Conservation (phyloP, 2,329 filamentous ascomycete genomes). For the Chrysosporium queenslandicum region DNA sequence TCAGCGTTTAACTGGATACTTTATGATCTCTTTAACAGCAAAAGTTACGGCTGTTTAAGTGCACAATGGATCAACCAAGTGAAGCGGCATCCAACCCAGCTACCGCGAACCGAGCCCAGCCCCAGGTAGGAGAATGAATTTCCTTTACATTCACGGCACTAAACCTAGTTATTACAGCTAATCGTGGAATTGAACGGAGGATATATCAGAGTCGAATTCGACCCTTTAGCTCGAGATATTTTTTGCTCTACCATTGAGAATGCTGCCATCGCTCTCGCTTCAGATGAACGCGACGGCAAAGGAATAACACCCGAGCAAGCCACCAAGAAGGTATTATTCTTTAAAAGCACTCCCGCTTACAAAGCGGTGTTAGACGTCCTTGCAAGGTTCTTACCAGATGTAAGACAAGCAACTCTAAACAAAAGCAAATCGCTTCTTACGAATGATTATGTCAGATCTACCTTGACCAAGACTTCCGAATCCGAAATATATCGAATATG, state of each 20-base stretch:
- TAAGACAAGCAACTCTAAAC: background rate
- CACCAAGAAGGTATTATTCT: background rate
- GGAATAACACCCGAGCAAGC: background rate
- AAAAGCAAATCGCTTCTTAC: background rate
- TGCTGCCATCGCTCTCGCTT: background rate
- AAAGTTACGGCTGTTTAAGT: background rate
- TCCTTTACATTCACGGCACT: background rate
- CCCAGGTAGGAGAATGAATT: background rate
- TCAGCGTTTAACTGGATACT: too few species aligned
- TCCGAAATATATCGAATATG: background rate
- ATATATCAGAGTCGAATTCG: background rate
- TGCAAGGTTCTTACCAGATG: background rate
- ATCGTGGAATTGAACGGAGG: background rate
- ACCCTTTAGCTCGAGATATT: background rate
- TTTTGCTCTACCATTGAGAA: background rate
- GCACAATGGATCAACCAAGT: background rate
- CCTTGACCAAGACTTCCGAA: background rate
- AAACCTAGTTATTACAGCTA: background rate
- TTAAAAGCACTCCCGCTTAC: background rate
- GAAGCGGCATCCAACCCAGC: background rate
- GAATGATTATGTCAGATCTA: too few species aligned
- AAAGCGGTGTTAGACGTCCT: background rate
- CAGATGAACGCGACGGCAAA: background rate
- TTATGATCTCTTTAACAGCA: too few species aligned
- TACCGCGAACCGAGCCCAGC: background rate